Evolutionary conservation across 2,329 filamentous ascomycete genomes (phyloP), one percentile per base, ranked within the genome.

Genomic region (Colletotrichum abscissum): DNA sequence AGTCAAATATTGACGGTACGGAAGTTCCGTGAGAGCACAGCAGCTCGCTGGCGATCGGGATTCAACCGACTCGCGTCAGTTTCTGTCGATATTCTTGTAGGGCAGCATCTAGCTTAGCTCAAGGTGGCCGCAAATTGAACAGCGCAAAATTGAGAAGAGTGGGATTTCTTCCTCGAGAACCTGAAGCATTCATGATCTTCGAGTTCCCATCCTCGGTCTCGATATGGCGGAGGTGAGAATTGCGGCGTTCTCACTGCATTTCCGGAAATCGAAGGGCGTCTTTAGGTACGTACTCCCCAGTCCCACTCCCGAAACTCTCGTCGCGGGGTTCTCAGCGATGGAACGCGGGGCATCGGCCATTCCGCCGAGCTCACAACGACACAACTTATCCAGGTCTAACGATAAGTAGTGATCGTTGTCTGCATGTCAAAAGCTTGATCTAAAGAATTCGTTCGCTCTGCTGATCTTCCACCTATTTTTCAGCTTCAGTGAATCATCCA

Each of bases 291-390:
- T 30, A 14, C 33, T 56, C 24, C 16, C 19, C 1, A 5, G 24
- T 12, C 54, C 28, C 66, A 66, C 49, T 30, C 16, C 57, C 9
- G 35, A 16, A 33, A 56, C 49, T 54, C 46, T 60, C 38, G 38
- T 26, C 35, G 52, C 58, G 65, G 65, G 54, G 69, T 72, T 65
- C 33, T 38, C 14, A 5, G 28, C 46, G 24, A 49, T 55, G 38
- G 19, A 46, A 35, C 57, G 69, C 69, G 57, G 57, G 69, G 64
- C 64, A 68, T 35, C 16, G 57, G 16, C 16, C 33, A 19, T 33
- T 6, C 16, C 57, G 26, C 46, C 7, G 24, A 59, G 46, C n/a
- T 63, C 22, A 12, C 16, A 16, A 49, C 28, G 35, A 42, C 35
- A 42, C 35, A 42, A 42, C 35, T 42, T 24, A 69, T 33, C 58